Percentiles rank a stretch among this genome's conserved stretches.
These are phyloP conservation scores for Fusarium napiforme DNA, from an alignment of 2,329 filamentous ascomycete species.

Conservation along the genomic window DNA sequence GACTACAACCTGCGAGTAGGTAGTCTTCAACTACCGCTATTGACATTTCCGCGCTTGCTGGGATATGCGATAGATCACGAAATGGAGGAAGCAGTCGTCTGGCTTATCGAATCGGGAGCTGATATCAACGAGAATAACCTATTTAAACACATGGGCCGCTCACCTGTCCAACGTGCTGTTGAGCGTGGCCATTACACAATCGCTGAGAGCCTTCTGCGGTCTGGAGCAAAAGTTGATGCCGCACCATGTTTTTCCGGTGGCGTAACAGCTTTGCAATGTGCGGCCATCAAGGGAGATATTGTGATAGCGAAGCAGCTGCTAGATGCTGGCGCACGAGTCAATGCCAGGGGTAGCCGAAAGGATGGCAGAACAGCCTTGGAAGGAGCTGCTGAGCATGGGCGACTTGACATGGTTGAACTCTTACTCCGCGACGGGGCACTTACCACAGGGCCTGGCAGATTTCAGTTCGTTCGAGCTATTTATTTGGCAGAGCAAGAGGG, in stretches of 20 bases:
- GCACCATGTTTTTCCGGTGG: neutral
- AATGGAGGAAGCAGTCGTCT: neutral
- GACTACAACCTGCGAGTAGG: fast-evolving
- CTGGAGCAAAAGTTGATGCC: neutral
- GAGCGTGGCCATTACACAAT: neutral
- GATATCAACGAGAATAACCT: neutral
- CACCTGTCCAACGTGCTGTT: neutral
- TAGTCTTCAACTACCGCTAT: neutral
- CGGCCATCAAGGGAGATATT: neutral
- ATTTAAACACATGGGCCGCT: fast-evolving
- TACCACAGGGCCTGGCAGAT: fast-evolving
- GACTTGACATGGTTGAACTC: slow-evolving; percentile 3
- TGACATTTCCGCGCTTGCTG: fast-evolving
- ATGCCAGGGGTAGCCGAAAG: neutral
- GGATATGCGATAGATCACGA: fast-evolving
- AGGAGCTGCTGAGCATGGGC: slow-evolving; percentile 1
- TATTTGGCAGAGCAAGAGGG: fast-evolving
- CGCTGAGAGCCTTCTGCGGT: neutral
- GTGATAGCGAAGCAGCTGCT: neutral
- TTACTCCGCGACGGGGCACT: neutral
- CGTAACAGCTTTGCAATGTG: neutral
- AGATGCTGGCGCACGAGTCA: neutral
- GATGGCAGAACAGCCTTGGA: neutral
- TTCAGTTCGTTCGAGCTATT: neutral
- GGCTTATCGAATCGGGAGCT: neutral